Evolutionary conservation across 768 basidiomycete species (phyloP).

Genomic region (Boletus coccyginus): DNA sequence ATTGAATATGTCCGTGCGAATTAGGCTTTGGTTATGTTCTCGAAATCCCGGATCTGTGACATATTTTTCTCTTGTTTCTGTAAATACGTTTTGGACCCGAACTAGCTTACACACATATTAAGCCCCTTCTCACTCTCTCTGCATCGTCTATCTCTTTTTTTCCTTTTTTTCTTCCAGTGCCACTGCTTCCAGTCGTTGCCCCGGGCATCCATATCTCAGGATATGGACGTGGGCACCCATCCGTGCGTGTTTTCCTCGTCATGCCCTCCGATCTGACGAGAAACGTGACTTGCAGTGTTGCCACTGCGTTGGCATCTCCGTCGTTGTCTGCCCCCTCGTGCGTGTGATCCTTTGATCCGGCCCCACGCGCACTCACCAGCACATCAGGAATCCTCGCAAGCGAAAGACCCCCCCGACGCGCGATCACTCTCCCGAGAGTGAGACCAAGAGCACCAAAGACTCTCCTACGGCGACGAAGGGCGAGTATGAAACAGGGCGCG

Average conservation of each 20-base stretch:
- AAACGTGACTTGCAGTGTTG: constrained; percentile 11
- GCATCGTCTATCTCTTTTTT: constrained; percentile 12
- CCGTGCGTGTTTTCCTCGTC: constrained; percentile 15
- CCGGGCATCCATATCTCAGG: constrained; percentile 9
- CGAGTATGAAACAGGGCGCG: constrained; percentile 66
- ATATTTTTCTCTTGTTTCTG: constrained; percentile 40
- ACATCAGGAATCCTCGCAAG: constrained; percentile 36
- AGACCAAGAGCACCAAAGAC: constrained; percentile 7
- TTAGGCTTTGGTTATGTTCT: constrained; percentile 38
- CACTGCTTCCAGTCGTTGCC: background rate
- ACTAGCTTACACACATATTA: constrained; percentile 35
- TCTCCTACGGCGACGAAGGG: constrained; percentile 29
- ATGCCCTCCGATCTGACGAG: constrained; percentile 15
- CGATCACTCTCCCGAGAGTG: constrained; percentile 17
- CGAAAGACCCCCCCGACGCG: constrained; percentile 36
- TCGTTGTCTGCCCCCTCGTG: constrained; percentile 17
- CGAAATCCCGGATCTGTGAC: constrained; percentile 40
- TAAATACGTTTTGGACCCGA: constrained; percentile 39
- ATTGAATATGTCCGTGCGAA: constrained; percentile 34
- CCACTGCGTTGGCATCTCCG: constrained; percentile 13
- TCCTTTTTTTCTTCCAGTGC: constrained; percentile 4
- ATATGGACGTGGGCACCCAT: constrained; percentile 19
- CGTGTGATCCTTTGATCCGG: constrained; percentile 19
- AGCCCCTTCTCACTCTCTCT: constrained; percentile 20
- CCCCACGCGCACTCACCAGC: constrained; percentile 11